Evolutionary conservation across 2,329 filamentous ascomycete genomes (phyloP), one percentile per base, ranked within the genome.

Genomic region (Emmonsiellopsis sp.): DNA sequence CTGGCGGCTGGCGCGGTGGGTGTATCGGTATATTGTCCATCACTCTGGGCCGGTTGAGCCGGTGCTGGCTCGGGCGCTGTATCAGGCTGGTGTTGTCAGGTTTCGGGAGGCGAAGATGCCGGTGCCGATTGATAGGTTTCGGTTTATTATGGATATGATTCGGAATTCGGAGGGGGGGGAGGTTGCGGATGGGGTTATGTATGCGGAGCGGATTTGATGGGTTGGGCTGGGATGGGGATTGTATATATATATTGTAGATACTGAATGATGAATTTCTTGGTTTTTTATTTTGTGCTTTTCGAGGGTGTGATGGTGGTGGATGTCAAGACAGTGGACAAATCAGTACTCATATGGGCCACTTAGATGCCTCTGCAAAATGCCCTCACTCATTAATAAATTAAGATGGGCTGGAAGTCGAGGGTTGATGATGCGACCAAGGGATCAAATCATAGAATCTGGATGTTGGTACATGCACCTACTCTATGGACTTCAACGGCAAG

Each of bases 51-150:
- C 72, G 2, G 61, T 79, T 13, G 63, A 65, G 14, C 67, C 71
- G 1, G 57, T 68, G 2, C 64, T 81, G 54, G 71, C 70, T 6
- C 71, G 74, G 34, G 75, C 78, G 0, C 58, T 81, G 60, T 77
- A 78, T 53, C 68, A 74, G 58, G 73, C 75, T 21, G 77, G 75
- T 13, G 65, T 80, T 27, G 65, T 72, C 27, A 66, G 76, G 13
- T 71, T 68, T 39, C 66, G 74, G 13, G 63, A 69, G 17, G 65
- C 67, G 34, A 68, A 68, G 2, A 55, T 60, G 2, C 60, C 60
- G 27, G 62, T 77, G 1, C 59, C 68, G 10, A 60, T 58, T 0
- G 57, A 57, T 32, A 66, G 68, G 53, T 66, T 76, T 52, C 58
- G 63, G 34, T 79, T 71, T 61, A 70, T 80, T 5, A 57, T 77